Evolutionary conservation across 495 filamentous ascomycete genomes (phyloP).

Genomic region (Ascobolus immersus): DNA sequence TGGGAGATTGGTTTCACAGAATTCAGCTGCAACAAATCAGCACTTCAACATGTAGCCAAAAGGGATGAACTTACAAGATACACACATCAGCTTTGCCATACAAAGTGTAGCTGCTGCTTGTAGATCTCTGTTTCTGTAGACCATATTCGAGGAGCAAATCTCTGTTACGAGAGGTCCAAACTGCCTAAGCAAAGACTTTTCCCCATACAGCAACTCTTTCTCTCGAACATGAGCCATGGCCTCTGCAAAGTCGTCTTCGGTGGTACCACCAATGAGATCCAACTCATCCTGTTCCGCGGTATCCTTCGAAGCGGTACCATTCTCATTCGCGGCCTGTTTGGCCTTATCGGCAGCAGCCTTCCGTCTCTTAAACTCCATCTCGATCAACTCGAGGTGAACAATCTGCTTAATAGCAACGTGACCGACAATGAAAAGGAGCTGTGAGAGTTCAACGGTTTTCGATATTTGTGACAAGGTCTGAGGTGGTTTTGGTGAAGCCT

Average conservation of each 20-base stretch:
- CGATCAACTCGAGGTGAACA: conserved; percentile 93
- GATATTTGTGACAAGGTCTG: conserved; percentile 16
- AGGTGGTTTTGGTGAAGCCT: conserved; percentile 8
- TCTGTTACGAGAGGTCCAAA: conserved; percentile 80
- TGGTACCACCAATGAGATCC: conserved; percentile 88
- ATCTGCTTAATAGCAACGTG: conserved; percentile 76
- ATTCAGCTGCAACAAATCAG: conserved; percentile 30
- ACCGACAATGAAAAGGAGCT: conserved; percentile 83
- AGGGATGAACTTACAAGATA: conserved; percentile 25
- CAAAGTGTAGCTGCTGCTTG: conserved; percentile 90
- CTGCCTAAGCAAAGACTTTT: conserved; percentile 56
- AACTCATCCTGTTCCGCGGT: conserved; percentile 53
- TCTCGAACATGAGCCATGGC: conserved; percentile 87
- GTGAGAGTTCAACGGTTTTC: conserved; percentile 32
- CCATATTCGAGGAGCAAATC: conserved; percentile 80
- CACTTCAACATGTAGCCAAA: conserved; percentile 12
- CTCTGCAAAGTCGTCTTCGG: conserved; percentile 95
- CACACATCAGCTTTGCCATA: conserved; percentile 94
- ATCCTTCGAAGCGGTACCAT: conserved; percentile 22
- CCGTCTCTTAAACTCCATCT: conserved; percentile 86
- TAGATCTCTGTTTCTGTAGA: conserved; percentile 60
- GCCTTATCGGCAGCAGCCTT: conserved; percentile 87
- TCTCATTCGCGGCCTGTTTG: conserved; percentile 19
- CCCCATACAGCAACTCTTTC: conserved; percentile 72
- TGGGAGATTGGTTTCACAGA: conserved; percentile 78